These are phyloP conservation scores for Pugionium dolabratum DNA, from an alignment of 345 rosid genomes.

Conservation along the genomic window DNA sequence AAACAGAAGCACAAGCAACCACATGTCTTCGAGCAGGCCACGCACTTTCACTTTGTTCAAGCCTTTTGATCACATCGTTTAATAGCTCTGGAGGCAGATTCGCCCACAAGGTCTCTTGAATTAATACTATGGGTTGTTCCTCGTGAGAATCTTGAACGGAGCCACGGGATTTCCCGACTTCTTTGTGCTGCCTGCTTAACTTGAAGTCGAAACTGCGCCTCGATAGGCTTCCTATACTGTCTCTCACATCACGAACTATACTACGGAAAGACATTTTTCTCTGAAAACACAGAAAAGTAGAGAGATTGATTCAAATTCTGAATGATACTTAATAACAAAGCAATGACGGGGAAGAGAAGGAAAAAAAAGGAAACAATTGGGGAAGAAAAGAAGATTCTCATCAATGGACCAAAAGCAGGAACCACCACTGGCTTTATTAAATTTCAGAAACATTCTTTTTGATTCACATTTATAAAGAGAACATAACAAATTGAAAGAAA, in stretches of 20 bases:
- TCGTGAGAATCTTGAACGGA: conserved; percentile 69
- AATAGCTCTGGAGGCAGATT: conserved; percentile 89
- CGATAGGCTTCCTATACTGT: conserved; percentile 88
- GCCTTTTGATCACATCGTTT: conserved; percentile 81
- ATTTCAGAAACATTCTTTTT: conserved; percentile 52
- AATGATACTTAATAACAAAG: conserved; percentile 48
- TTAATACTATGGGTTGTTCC: conserved; percentile 42
- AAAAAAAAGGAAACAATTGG: conserved; percentile 31
- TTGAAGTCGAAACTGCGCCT: conserved; percentile 87
- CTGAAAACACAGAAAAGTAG: conserved; percentile 37
- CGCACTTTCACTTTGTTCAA: conserved; percentile 77
- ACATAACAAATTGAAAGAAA: conserved; percentile 19
- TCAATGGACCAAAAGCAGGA: conserved; percentile 65
- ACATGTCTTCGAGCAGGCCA: conserved; percentile 95
- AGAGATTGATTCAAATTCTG: conserved; percentile 32
- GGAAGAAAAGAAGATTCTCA: conserved; percentile 63
- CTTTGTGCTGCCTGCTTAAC: conserved; percentile 56
- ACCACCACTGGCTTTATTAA: conserved; percentile 44
- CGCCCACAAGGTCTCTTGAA: conserved; percentile 81
- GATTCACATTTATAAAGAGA: conserved; percentile 36
- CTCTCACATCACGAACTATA: conserved; percentile 90
- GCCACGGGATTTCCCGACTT: conserved; percentile 73
- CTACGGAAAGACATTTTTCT: conserved; percentile 78
- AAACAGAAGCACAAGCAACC: conserved; percentile 93
- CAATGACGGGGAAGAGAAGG: conserved; percentile 36